These are phyloP conservation scores for Pichia gijzeniarum DNA, from an alignment of 805 yeast species.

Conservation along the genomic window DNA sequence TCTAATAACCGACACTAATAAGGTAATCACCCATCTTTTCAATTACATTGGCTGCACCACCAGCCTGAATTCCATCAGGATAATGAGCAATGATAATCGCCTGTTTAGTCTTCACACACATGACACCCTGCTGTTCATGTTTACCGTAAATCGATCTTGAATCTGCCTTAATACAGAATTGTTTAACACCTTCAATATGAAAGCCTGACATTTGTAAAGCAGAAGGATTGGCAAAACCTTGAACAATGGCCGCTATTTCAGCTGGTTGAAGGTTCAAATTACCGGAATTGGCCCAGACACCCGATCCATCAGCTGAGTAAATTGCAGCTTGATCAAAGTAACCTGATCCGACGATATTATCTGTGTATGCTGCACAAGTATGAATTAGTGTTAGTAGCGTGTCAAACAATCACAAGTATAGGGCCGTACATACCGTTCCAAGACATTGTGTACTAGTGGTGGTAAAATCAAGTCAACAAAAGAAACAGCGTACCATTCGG, in stretches of 20 bases:
- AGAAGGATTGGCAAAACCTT: constrained; percentile 75
- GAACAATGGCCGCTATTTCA: constrained; percentile 69
- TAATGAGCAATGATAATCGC: constrained; percentile 92
- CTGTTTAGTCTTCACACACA: constrained; percentile 90
- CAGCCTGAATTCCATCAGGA: constrained; percentile 84
- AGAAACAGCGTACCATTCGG: too few species aligned
- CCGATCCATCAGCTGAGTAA: constrained; percentile 90
- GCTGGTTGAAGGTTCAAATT: constrained; percentile 55
- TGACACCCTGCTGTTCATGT: constrained; percentile 78
- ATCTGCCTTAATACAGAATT: constrained; percentile 83
- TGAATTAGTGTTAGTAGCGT: neutral
- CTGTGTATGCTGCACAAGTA: constrained; percentile 71
- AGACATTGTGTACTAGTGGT: constrained; percentile 20
- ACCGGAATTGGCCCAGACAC: constrained; percentile 85
- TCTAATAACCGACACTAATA: constrained; percentile 75
- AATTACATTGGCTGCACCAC: constrained; percentile 90
- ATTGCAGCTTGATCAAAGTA: constrained; percentile 90
- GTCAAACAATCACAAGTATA: neutral
- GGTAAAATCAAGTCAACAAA: too few species aligned
- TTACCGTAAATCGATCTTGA: constrained; percentile 93
- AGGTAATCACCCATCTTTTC: constrained; percentile 95
- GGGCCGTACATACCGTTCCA: constrained; percentile 30
- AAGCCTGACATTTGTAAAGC: constrained; percentile 80
- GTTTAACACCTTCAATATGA: constrained; percentile 78
- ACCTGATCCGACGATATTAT: constrained; percentile 80